Percentiles rank a stretch among this genome's conserved stretches.
phyloP scores from a whole-genome alignment of 257 asterid species.

The Primulina eburnea region DNA sequence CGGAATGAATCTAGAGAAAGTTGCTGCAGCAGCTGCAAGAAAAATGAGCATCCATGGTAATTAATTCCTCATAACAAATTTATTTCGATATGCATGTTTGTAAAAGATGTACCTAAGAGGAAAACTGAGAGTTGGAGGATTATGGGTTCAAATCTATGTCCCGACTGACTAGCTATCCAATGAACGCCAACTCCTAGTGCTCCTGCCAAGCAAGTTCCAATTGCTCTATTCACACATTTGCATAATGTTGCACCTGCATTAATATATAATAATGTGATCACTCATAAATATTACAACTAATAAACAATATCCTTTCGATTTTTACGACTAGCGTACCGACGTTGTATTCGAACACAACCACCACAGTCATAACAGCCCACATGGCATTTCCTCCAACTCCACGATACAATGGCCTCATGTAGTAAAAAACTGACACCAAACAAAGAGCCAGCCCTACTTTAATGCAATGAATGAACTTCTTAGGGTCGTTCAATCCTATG shows the following conservation, averaged over 20 bases:
- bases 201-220: conserved; percentile 67
- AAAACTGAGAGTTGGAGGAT: conserved; percentile 72
- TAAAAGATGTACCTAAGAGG: conserved; percentile 46
- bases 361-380: conserved; percentile 94
- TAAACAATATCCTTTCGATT: too few species aligned
- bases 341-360: conserved; percentile 74
- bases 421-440: conserved; percentile 68
- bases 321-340: conserved; percentile 51
- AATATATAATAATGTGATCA: not conserved
- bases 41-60: conserved; percentile 4
- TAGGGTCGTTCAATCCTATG: conserved; percentile 57
- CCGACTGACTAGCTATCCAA: conserved; percentile 72
- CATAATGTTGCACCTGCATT: conserved; percentile 63
- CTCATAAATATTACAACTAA: not conserved
- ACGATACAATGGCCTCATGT: conserved; percentile 75
- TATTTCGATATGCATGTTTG: not conserved
- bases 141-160: conserved; percentile 53
- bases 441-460: conserved; percentile 78
- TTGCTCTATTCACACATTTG: conserved; percentile 63
- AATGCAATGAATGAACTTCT: conserved; percentile 59
- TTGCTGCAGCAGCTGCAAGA: conserved; percentile 72
- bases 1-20: conserved; percentile 83
- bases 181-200: conserved; percentile 84
- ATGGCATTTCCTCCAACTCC: conserved; percentile 84
- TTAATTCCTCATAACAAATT: not conserved